These are phyloP conservation scores for Cyberlindnera mississippiensis DNA, from an alignment of 805 yeast species.

Conservation along the genomic window DNA sequence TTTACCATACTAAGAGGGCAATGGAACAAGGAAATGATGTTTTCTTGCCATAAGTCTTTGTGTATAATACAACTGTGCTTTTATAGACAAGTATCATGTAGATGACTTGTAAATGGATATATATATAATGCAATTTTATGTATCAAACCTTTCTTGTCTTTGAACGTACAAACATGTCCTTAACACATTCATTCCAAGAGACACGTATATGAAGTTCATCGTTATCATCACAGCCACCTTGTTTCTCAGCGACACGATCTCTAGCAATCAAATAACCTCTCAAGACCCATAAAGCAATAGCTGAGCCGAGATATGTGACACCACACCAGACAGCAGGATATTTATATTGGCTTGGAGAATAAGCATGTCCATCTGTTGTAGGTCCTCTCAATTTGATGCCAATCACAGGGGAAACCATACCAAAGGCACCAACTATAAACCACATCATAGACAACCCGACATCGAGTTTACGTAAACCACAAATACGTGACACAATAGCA, in stretches of 20 bases:
- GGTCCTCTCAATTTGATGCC: conserved; percentile 47
- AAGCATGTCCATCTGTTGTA: conserved; percentile 25
- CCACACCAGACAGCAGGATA: conserved; percentile 60
- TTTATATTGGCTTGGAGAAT: conserved; percentile 44
- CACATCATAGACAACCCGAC: conserved; percentile 49
- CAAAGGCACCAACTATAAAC: conserved; percentile 47
- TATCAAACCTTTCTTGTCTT: conserved; percentile 14
- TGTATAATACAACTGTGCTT: no score
- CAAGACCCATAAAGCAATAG: conserved; percentile 37
- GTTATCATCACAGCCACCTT: conserved; percentile 26
- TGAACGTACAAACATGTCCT: conserved; percentile 11
- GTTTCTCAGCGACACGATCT: conserved; percentile 32
- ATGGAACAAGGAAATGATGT: conserved; percentile 71
- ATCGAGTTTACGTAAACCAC: conserved; percentile 49
- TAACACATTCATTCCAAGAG: neutral
- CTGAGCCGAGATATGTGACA: conserved; percentile 43
- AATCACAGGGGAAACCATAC: conserved; percentile 54
- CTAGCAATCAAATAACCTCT: conserved; percentile 57
- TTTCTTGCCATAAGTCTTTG: conserved; percentile 24
- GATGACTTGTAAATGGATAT: neutral
- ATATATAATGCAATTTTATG: neutral
- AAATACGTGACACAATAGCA: conserved; percentile 47
- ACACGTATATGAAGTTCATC: conserved; percentile 24
- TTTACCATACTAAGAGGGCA: conserved; percentile 66
- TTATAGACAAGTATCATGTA: neutral